These are phyloP conservation scores for Penicillium sp. DNA, from an alignment of 2,329 filamentous ascomycete species.

Conservation along the genomic window DNA sequence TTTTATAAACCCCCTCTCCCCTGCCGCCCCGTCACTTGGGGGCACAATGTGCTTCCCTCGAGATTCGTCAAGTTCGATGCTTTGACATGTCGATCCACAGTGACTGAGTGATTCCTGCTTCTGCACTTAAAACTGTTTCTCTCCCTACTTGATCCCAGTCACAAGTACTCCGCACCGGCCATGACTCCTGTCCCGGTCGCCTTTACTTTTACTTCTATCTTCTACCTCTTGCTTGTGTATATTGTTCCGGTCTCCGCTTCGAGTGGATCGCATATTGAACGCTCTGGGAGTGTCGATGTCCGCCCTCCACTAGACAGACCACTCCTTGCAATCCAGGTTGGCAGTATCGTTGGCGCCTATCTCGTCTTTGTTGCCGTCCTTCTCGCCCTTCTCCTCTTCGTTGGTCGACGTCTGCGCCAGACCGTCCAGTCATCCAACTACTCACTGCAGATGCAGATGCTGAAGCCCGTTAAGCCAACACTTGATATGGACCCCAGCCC, in stretches of 20 bases:
- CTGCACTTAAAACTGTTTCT: constrained; percentile 13
- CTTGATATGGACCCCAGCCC: constrained; percentile 35
- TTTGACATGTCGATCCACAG: constrained; percentile 20
- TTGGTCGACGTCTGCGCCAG: constrained; percentile 55
- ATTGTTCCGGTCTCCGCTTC: constrained; percentile 10
- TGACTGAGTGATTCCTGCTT: constrained; percentile 10
- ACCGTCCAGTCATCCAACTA: constrained; percentile 51
- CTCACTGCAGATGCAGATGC: constrained; percentile 54
- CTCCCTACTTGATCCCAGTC: constrained; percentile 10
- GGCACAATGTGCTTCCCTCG: constrained; percentile 20
- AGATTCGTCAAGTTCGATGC: constrained; percentile 26
- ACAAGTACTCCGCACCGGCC: constrained; percentile 8
- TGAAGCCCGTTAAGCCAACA: constrained; percentile 41
- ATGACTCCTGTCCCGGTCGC: constrained; percentile 16
- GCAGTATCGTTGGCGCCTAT: constrained; percentile 80
- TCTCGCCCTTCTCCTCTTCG: constrained; percentile 59
- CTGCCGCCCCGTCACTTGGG: constrained; percentile 18
- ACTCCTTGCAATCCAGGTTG: constrained; percentile 74
- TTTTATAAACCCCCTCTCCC: constrained; percentile 19
- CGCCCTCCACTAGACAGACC: constrained; percentile 51
- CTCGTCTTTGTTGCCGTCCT: constrained; percentile 70
- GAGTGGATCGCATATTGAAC: constrained; percentile 40
- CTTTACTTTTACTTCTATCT: constrained; percentile 44
- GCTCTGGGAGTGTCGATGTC: constrained; percentile 38
- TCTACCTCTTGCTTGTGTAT: constrained; percentile 50